Evolutionary conservation across 2,329 filamentous ascomycete genomes (phyloP), one percentile per base, ranked within the genome.

Genomic region (Pyricularia sp.): DNA sequence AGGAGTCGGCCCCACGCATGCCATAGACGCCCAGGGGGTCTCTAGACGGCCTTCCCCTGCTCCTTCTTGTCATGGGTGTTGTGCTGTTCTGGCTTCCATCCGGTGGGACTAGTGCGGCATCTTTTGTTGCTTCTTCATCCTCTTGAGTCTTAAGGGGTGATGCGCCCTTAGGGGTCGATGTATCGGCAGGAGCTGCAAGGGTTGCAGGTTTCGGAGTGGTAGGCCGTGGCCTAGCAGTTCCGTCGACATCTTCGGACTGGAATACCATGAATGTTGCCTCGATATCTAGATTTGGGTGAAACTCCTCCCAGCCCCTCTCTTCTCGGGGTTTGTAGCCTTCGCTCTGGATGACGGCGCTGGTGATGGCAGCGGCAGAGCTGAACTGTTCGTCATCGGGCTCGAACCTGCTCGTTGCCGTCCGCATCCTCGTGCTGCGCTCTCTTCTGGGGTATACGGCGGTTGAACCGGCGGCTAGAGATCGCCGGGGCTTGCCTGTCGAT

Each of bases 271-370:
- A 88, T 4, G 84, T 85, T 13, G 83, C 83, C 65, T 96, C 91
- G 62, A 97, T 92, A 77, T 97, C 93, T 64, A 99, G 84, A 71
- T 97, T 91, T 0, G 91, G 92, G 75, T 99, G 94, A 69, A 97
- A 97, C 74, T 99, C 94, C 72, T 97, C 93, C 92, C 93, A 99
- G 64, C 91, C 91, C 68, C 93, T 87, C 78, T 99, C 94, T 77
- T 99, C 94, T 72, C 94, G 84, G 35, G 94, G 94, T 75, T 99
- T 99, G 77, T 97, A 97, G 63, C 93, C 93, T 78, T 97, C 94
- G 71, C 87, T 93, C 73, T 96, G 92, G 70, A 91, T 90, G 66
- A 94, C 89, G 4, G 90, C 89, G 6, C 91, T 92, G 63, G 93
- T 91, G 28, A 93, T 90, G 31, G 92, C 92, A 13, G 93, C 91